Evolutionary conservation across 441 rosid genomes (phyloP).

Genomic region (Dalechampia spathulata): DNA sequence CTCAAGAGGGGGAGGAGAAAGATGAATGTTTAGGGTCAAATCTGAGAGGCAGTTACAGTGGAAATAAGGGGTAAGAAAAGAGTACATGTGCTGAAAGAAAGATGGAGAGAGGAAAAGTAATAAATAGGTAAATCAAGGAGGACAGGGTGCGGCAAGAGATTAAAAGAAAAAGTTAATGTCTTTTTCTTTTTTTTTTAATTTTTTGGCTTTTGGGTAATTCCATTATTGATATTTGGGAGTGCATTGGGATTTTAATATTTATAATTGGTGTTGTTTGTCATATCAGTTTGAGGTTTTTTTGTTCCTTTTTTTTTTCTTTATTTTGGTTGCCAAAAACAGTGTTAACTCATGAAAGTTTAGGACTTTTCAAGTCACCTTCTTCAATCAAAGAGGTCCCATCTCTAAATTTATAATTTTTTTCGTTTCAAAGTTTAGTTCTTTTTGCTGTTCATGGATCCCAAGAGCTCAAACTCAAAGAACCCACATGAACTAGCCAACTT

Average conservation of each 20-base stretch:
- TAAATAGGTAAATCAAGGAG: not conserved
- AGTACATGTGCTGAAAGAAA: not conserved
- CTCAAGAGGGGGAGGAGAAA: too few species aligned
- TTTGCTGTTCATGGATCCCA: conserved; percentile 72
- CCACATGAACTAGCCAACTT: conserved; percentile 44
- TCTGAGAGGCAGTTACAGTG: too few species aligned
- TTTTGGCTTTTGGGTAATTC: too few species aligned
- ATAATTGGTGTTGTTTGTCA: conserved; percentile 6
- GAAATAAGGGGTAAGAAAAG: too few species aligned
- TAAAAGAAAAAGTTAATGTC: not conserved
- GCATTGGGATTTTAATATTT: conserved; percentile 21
- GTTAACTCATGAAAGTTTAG: conserved; percentile 51
- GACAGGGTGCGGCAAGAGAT: not conserved
- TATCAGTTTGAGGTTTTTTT: conserved; percentile 13
- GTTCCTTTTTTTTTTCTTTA: too few species aligned
- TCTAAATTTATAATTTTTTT: too few species aligned
- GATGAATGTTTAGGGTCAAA: too few species aligned
- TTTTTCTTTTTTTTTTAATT: not conserved
- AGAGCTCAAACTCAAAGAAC: conserved; percentile 40
- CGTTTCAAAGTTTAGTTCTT: not conserved
- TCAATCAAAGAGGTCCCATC: conserved; percentile 31
- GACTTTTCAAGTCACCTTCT: conserved; percentile 48
- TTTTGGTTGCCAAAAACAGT: conserved; percentile 62
- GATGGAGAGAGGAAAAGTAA: too few species aligned
- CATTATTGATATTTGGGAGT: conserved; percentile 4